Percentiles rank a stretch among this genome's conserved stretches.
Evolutionary conservation across 176 grass and related monocot species (phyloP).

Genomic region (Bonia amplexicaulis): DNA sequence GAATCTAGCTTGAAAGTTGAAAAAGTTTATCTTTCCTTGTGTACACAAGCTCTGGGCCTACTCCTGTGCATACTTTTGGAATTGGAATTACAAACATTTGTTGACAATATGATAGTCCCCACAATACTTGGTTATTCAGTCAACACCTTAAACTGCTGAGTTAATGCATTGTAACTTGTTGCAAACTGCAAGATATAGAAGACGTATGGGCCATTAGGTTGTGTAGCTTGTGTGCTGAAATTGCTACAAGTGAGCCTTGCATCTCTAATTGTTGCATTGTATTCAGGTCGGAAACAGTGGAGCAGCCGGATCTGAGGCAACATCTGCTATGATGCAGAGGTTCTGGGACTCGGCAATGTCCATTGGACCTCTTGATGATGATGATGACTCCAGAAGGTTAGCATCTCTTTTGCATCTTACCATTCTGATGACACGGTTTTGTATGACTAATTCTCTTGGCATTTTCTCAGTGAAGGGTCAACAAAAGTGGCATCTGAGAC

Average conservation of each 20-base stretch:
- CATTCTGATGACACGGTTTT: conserved; percentile 1
- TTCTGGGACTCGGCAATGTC: conserved; percentile 98
- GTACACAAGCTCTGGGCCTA: not conserved
- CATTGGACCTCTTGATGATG: conserved; percentile 81
- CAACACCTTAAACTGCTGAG: not conserved
- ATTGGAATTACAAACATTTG: not conserved
- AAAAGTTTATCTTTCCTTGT: not conserved
- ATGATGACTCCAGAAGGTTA: conserved; percentile 80
- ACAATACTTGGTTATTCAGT: not conserved
- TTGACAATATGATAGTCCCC: not conserved
- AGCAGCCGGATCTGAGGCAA: conserved; percentile 44
- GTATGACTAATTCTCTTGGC: not conserved
- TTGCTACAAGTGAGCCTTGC: not conserved
- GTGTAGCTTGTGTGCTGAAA: not conserved
- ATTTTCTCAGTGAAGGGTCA: conserved; percentile 75
- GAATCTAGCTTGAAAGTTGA: not conserved
- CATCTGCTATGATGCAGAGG: conserved; percentile 87
- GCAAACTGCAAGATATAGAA: not conserved
- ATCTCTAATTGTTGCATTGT: not conserved
- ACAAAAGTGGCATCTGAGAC: conserved; percentile 72
- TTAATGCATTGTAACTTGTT: not conserved
- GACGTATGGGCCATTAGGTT: not conserved
- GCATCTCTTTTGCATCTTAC: conserved; percentile 15
- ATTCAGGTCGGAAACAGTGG: conserved; percentile 63
- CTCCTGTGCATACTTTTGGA: not conserved